Base-by-base conservation (phyloP, 495 filamentous ascomycete genomes). In the Aspergillus affinis region DNA sequence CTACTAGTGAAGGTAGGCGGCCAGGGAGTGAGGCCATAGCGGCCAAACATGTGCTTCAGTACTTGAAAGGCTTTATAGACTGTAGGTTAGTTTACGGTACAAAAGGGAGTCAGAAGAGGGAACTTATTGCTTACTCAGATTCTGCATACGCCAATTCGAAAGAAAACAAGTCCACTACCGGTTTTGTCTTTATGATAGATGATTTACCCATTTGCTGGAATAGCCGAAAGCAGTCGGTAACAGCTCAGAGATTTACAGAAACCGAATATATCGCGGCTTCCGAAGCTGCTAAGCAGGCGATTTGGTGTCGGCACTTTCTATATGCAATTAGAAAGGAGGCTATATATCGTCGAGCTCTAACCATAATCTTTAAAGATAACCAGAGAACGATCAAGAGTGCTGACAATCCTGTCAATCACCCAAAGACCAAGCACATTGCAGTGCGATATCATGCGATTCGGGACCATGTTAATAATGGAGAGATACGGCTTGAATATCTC, bases 351-450 rank as follows among this genome's bases (percentile, higher is more conserved):
- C 6, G 41, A 17, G 62, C 4, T 23, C 58, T 17, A 4, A 51
- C 48, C 20, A 19, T 41, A 0, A 26, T 69, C 0, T 54, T 47
- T 27, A 45, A 48, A 2, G 63, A 66, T 21, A 69, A 64, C 20
- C 50, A 58, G 27, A 41, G 54, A 13, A 23, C 66, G 1, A 55
- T 64, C 5, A 52, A 58, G 12, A 26, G 69, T 4, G 30, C 61
- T 0, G 29, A 58, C 4, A 69, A 69, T 15, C 30, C 58, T 6
- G 46, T 55, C 1, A 32, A 41, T n/a, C 64, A 67, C 47, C 53
- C 61, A 6, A 44, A 51, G 2, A 65, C 54, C 0, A 67, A 69
- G 51, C 64, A 71, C 45, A 71, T 71, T 0, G 54, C 48, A 5
- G 58, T 69, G 13, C 21, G 52, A 19, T 61, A 66, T 48, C 59